These are phyloP conservation scores for Favolaschia claudopus DNA, from an alignment of 768 basidiomycete species.

Conservation along the genomic window DNA sequence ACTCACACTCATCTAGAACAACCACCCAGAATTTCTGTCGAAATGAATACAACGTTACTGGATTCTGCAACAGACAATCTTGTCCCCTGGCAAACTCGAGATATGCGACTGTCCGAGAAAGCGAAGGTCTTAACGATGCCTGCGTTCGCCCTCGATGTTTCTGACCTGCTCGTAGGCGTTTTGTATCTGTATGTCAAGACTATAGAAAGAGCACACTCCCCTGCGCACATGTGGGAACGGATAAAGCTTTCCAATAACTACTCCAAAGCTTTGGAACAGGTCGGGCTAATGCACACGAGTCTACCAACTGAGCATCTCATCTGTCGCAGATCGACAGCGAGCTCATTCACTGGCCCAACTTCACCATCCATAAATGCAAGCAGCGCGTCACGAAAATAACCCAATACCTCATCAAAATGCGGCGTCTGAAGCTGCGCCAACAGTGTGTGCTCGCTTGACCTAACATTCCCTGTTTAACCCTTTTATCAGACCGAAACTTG, in stretches of 20 bases:
- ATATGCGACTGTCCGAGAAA: slow-evolving; percentile 97
- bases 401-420: slow-evolving; percentile 99
- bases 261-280: slow-evolving; percentile 94
- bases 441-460: slow-evolving; percentile 61
- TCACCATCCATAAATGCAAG: slow-evolving; percentile 98
- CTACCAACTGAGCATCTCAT: background rate
- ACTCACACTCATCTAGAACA: slow-evolving; percentile 61
- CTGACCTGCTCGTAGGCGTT: slow-evolving; percentile 57
- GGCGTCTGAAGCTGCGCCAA: slow-evolving; percentile 84
- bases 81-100: slow-evolving; percentile 98
- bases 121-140: slow-evolving; percentile 70
- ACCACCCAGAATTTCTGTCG: slow-evolving; percentile 97
- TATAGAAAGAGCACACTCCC: slow-evolving; percentile 95
- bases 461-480: background rate
- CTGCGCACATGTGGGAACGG: slow-evolving; percentile 97
- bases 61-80: slow-evolving; percentile 92
- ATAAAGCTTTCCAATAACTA: slow-evolving; percentile 95
- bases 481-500: slow-evolving; percentile 78
- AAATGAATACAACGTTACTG: slow-evolving; percentile 98
- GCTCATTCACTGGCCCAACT: slow-evolving; percentile 98
- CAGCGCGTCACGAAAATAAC: slow-evolving; percentile 99
- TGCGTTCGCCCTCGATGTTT: background rate
- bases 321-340: slow-evolving; percentile 85
- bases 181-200: slow-evolving; percentile 97
- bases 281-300: slow-evolving; percentile 39